phyloP scores from a whole-genome alignment of 1,139 yeast species.

The Scheffersomyces quercinus region DNA sequence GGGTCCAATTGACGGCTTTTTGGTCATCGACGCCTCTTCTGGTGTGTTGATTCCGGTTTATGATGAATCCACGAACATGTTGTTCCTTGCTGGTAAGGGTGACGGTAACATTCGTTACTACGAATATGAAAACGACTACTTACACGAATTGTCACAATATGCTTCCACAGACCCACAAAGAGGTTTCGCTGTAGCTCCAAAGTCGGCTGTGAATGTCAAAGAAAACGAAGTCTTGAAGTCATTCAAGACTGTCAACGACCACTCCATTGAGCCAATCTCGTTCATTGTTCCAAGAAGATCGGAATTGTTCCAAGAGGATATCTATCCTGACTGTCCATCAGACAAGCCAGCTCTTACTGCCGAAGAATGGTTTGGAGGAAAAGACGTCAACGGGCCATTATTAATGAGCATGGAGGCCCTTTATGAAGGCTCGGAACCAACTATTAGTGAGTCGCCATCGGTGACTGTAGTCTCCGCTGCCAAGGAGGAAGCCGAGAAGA shows the following conservation, averaged over 20 bases:
- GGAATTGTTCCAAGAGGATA: conserved; percentile 88
- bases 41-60: conserved; percentile 91
- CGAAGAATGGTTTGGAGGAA: conserved; percentile 77
- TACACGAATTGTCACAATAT: conserved; percentile 81
- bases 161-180: conserved; percentile 92
- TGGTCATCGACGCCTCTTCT: conserved; percentile 83
- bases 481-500: conserved; percentile 22
- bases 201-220: conserved; percentile 70
- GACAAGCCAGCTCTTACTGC: conserved; percentile 75
- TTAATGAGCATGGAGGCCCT: conserved; percentile 73
- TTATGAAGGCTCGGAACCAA: conserved; percentile 71
- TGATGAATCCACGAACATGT: conserved; percentile 76
- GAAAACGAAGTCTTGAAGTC: conserved; percentile 83
- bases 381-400: conserved; percentile 79
- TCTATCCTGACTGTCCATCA: conserved; percentile 90
- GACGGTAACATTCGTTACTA: conserved; percentile 95
- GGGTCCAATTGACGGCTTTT: conserved; percentile 89
- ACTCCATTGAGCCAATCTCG: conserved; percentile 81
- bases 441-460: conserved; percentile 36
- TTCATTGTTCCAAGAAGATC: conserved; percentile 92
- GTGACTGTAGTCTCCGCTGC: conserved; percentile 26
- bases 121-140: conserved; percentile 80
- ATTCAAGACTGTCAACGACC: conserved; percentile 83
- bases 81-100: conserved; percentile 95
- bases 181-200: conserved; percentile 91